phyloP scores from a whole-genome alignment of 2,329 filamentous ascomycete species.

The Aspergillus felis region DNA sequence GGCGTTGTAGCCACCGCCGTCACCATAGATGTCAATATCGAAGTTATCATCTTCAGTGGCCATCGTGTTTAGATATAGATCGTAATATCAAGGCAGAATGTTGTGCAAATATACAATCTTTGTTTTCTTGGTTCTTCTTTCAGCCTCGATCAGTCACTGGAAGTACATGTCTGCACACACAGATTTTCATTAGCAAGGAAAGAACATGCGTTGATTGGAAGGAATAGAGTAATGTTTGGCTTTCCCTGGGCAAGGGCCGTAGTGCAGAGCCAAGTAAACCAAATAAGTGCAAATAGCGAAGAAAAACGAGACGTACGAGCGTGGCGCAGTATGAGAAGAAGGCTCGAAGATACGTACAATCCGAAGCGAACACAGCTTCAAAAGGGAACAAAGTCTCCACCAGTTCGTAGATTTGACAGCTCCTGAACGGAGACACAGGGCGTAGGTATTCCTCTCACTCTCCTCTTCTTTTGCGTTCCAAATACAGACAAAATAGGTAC shows the following conservation, averaged over 20 bases:
- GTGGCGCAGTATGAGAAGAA: conserved; percentile 14
- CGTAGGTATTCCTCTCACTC: conserved; percentile 13
- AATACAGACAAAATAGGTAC: conserved; percentile 24
- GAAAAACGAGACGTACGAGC: conserved; percentile 12
- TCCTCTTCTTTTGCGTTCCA: conserved; percentile 16
- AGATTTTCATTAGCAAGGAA: conserved; percentile 37
- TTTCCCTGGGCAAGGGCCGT: background rate
- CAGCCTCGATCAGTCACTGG: conserved; percentile 32
- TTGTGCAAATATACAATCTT: conserved; percentile 37
- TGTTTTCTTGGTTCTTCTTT: conserved; percentile 21
- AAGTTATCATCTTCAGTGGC: conserved; percentile 63
- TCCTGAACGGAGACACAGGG: conserved; percentile 18
- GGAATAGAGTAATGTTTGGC: background rate
- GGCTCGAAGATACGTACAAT: conserved; percentile 40
- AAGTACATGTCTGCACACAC: conserved; percentile 42
- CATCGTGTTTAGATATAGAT: conserved; percentile 36
- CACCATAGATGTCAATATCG: conserved; percentile 68
- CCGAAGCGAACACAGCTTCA: conserved; percentile 26
- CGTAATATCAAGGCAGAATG: conserved; percentile 27
- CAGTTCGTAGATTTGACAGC: conserved; percentile 12
- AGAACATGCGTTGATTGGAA: conserved; percentile 8
- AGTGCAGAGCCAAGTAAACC: background rate
- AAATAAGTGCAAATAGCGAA: conserved; percentile 3
- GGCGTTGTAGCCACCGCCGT: conserved; percentile 48
- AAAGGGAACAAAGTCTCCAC: conserved; percentile 20